These are phyloP conservation scores for Phytophthora nicotianae DNA, from an alignment of 352 stramenopile species.

Conservation along the genomic window DNA sequence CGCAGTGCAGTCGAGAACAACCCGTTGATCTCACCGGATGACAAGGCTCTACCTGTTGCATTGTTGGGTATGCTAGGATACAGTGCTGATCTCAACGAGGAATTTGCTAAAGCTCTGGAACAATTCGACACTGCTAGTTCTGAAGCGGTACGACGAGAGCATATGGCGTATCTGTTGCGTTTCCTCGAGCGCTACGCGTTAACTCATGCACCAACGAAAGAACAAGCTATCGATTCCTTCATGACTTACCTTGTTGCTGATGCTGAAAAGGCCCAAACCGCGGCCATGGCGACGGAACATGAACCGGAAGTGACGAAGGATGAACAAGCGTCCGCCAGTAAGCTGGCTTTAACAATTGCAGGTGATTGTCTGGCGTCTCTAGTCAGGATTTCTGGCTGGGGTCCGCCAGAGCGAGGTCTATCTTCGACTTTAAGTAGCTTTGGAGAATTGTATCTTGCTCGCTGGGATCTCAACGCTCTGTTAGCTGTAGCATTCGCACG, in stretches of 20 bases:
- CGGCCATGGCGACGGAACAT: slow-evolving; percentile 3
- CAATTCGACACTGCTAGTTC: slow-evolving; percentile 38
- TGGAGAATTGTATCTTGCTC: slow-evolving; percentile 51
- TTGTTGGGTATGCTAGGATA: slow-evolving; percentile 74
- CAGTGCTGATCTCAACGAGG: slow-evolving; percentile 69
- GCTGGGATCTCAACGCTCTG: slow-evolving; percentile 56
- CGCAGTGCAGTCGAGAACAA: slow-evolving; percentile 67
- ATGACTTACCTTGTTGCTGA: slow-evolving; percentile 53
- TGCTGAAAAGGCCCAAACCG: slow-evolving; percentile 26
- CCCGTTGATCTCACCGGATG: slow-evolving; percentile 43
- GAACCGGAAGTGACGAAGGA: slow-evolving; percentile 16
- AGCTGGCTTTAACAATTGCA: slow-evolving; percentile 17
- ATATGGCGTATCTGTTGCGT: slow-evolving; percentile 59
- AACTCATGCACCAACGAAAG: slow-evolving; percentile 53
- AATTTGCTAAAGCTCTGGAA: slow-evolving; percentile 55
- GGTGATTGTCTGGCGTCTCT: slow-evolving; percentile 43
- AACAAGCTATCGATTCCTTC: slow-evolving; percentile 53
- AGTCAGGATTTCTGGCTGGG: slow-evolving; percentile 39
- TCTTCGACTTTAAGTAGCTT: slow-evolving; percentile 34
- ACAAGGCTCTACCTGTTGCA: slow-evolving; percentile 65
- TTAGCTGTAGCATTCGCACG: slow-evolving; percentile 47
- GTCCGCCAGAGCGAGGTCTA: slow-evolving; percentile 13
- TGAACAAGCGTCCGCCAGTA: slow-evolving; percentile 2
- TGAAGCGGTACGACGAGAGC: slow-evolving; percentile 34
- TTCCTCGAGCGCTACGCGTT: slow-evolving; percentile 70